Evolutionary conservation across 176 grass and related monocot genomes (phyloP).

Genomic region (Aegilops tauschii): DNA sequence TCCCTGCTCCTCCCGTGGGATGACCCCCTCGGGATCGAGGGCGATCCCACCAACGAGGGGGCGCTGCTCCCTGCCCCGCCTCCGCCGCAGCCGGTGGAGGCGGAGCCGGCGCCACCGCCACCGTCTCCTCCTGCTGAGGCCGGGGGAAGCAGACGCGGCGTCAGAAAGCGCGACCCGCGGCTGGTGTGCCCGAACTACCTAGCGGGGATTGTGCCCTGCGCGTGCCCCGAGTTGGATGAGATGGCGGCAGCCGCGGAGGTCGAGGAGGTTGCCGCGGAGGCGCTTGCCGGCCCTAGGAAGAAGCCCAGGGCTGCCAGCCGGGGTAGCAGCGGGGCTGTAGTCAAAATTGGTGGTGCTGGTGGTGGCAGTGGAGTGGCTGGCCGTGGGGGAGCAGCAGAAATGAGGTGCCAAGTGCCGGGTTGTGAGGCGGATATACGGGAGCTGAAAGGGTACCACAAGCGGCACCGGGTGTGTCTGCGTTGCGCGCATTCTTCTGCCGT

Average conservation of each 20-base stretch:
- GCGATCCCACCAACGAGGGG: neutral
- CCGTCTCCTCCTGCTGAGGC: neutral
- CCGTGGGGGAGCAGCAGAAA: conserved; percentile 37
- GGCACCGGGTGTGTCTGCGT: conserved; percentile 80
- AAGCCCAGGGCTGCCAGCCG: conserved; percentile 45
- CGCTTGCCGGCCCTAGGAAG: conserved; percentile 41
- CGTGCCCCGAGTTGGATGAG: conserved; percentile 90
- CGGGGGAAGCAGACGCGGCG: conserved; percentile 32
- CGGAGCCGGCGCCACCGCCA: neutral
- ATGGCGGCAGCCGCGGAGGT: conserved; percentile 47
- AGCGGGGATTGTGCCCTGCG: conserved; percentile 79
- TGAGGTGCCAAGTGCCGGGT: conserved; percentile 83
- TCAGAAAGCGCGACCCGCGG: conserved; percentile 87
- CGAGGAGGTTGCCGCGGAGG: conserved; percentile 42
- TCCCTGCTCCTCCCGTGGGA: conserved; percentile 57
- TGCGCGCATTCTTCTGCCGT: conserved; percentile 69
- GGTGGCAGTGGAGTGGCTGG: conserved; percentile 29
- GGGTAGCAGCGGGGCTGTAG: conserved; percentile 27
- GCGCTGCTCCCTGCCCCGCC: neutral
- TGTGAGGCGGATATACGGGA: conserved; percentile 87
- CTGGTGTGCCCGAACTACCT: conserved; percentile 92
- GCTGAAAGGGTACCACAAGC: conserved; percentile 89
- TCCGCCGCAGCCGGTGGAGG: neutral
- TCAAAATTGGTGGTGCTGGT: conserved; percentile 2
- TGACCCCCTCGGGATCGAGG: neutral